Conservation (phyloP, 2,329 filamentous ascomycete genomes). For the Scorias spongiosa region DNA sequence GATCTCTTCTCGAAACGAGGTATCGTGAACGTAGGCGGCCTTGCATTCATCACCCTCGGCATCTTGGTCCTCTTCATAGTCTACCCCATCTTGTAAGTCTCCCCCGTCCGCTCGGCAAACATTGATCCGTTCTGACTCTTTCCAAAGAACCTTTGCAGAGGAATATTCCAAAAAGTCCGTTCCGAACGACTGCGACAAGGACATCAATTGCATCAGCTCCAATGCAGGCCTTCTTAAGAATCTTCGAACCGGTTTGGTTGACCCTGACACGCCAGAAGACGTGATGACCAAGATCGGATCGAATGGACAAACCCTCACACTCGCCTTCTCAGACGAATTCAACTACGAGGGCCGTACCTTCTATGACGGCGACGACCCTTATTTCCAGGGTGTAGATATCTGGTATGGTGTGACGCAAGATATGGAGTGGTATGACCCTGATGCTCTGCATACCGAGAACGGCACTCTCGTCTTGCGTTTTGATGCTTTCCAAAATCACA, state of each 20-base stretch:
- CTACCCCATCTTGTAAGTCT: conserved; percentile 51
- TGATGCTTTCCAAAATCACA: conserved; percentile 49
- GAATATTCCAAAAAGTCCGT: conserved; percentile 22
- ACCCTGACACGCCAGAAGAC: conserved; percentile 49
- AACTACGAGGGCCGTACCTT: conserved; percentile 52
- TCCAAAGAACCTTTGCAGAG: conserved; percentile 41
- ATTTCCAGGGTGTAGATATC: conserved; percentile 50
- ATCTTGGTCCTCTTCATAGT: conserved; percentile 51
- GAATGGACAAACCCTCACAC: conserved; percentile 45
- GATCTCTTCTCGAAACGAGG: conserved; percentile 52
- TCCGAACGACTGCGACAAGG: conserved; percentile 23
- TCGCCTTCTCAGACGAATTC: conserved; percentile 60
- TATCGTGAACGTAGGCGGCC: conserved; percentile 47
- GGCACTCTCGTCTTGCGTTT: conserved; percentile 50
- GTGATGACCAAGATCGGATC: conserved; percentile 40
- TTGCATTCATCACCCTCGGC: conserved; percentile 44
- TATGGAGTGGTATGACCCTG: conserved; percentile 58
- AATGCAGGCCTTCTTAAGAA: conserved; percentile 42
- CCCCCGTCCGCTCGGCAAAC: not conserved
- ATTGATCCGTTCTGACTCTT: not conserved
- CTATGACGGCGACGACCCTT: conserved; percentile 56
- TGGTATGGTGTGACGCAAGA: conserved; percentile 61
- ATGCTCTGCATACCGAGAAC: conserved; percentile 46
- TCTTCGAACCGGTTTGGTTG: conserved; percentile 45
- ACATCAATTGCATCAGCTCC: conserved; percentile 32